Conservation (phyloP, 2,329 filamentous ascomycete genomes). For the Phyllosticta ampelicida region DNA sequence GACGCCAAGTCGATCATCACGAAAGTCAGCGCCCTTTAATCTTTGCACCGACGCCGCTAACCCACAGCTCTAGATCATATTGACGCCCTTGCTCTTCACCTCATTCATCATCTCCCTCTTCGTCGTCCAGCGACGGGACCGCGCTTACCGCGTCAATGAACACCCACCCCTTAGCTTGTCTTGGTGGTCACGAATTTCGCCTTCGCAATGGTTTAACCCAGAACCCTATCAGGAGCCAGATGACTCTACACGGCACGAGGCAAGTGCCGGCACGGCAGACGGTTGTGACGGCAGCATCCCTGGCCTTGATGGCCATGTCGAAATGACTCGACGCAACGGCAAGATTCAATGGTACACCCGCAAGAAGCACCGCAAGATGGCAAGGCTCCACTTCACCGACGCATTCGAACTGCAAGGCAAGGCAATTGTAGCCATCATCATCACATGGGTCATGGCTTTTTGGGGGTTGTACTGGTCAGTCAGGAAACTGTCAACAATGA, state of each 20-base stretch:
- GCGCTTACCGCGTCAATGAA: conserved; percentile 34
- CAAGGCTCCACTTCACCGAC: conserved; percentile 51
- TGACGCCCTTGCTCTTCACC: conserved; percentile 53
- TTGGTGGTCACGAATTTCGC: conserved; percentile 29
- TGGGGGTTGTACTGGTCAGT: conserved; percentile 17
- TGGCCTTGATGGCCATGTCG: conserved; percentile 2
- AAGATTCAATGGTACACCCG: conserved; percentile 25
- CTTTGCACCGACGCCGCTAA: neutral
- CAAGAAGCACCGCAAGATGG: conserved; percentile 43
- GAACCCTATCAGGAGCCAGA: conserved; percentile 34
- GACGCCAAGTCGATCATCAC: conserved; percentile 17
- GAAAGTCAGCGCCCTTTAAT: conserved; percentile 14
- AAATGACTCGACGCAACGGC: neutral
- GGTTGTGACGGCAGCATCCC: conserved; percentile 10
- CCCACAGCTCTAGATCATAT: conserved; percentile 30
- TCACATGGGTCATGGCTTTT: conserved; percentile 30
- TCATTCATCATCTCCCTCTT: conserved; percentile 56
- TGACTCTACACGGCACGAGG: conserved; percentile 19
- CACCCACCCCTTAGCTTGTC: conserved; percentile 23
- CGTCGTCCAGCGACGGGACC: conserved; percentile 50
- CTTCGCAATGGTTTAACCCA: conserved; percentile 25
- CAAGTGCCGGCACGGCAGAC: conserved; percentile 14
- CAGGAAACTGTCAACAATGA: conserved; percentile 1
- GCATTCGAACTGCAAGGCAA: conserved; percentile 49
- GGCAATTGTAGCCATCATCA: conserved; percentile 41